Base-by-base conservation (phyloP, 192 early-diverging fungal species). In the Entomortierella lignicola region DNA sequence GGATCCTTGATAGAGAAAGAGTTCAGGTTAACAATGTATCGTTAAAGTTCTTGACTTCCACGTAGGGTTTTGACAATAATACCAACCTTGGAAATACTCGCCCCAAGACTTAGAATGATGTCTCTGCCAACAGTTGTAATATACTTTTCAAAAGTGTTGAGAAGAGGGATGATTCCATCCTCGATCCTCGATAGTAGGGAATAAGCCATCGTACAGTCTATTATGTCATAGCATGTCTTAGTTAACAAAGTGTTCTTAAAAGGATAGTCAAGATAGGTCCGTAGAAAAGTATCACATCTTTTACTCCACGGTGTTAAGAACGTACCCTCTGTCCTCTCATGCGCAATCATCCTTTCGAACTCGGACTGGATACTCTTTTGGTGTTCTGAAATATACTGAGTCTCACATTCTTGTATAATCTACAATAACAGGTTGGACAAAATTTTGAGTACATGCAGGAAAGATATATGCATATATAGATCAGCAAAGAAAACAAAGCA, bases 361-460 rank as follows among this genome's bases (percentile, higher is more conserved):
- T 93, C 93, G 21, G 81, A 63, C 41, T 92, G 82, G 44, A 96
- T 90, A 20, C 72, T 72, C 26, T 72, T 53, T 72, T 89, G 81
- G 74, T 96, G 91, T 10, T 83, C 87, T 2, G 89, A 75, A 30
- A 95, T 86, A 64, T 92, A 96, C 61, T 94, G 91, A 3, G 83
- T 79, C 69, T 94, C 91, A 60, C 89, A 94, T 69, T 92, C 92
- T 73, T 85, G 86, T 18, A 92, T 72, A 48, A 91, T 63, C 87
- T 89, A 71, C 37, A 18, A 31, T 23, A 21, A 50, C 4, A 4
- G 17, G 15, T 23, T 10, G 17, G 15, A 21, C 48, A 50, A 10
- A 21, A 50, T 15, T n/a, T 4, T 37, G 34, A 50, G 48, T 50
- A 17, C 21, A 10, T 4, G 48, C 20, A 10, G 17, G 15, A 4